Percentiles rank a stretch among this genome's conserved stretches.
phyloP scores from a whole-genome alignment of 208 protist species.

The Leishmania martiniquensis region DNA sequence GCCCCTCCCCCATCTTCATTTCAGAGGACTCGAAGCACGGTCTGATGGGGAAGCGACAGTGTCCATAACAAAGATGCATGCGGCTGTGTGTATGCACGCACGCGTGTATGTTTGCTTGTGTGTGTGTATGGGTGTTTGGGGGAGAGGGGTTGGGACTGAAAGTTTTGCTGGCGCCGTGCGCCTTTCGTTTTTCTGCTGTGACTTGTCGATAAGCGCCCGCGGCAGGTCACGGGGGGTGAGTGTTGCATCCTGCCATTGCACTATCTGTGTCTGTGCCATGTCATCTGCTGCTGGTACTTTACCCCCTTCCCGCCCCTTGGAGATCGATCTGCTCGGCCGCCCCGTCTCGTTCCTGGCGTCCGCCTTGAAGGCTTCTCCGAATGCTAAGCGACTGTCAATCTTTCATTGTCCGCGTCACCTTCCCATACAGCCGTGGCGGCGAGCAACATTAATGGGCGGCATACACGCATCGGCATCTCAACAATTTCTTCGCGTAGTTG shows the following conservation, averaged over 20 bases:
- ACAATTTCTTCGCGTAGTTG: no score
- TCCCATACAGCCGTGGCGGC: background rate
- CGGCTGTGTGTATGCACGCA: background rate
- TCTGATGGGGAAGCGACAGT: background rate
- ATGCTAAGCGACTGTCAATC: background rate
- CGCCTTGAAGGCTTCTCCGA: slow-evolving; percentile 16
- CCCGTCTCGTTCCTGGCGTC: background rate
- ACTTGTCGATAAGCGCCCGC: background rate
- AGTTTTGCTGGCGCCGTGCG: background rate
- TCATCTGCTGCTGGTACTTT: background rate
- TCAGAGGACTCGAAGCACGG: background rate
- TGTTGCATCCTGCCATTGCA: background rate
- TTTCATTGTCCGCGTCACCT: background rate
- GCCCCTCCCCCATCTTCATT: background rate
- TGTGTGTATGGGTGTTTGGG: background rate
- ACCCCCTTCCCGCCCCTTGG: background rate
- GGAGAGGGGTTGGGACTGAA: background rate
- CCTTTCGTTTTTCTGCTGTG: background rate
- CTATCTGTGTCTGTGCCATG: background rate
- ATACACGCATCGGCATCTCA: background rate
- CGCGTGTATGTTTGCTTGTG: slow-evolving; percentile 1
- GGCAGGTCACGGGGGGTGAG: background rate
- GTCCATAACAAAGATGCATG: background rate
- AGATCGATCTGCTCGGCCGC: background rate
- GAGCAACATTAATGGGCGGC: background rate